Percentiles rank a stretch among this genome's conserved stretches.
Conservation (phyloP, 2,329 filamentous ascomycete genomes). For the Diaporthe helianthi region DNA sequence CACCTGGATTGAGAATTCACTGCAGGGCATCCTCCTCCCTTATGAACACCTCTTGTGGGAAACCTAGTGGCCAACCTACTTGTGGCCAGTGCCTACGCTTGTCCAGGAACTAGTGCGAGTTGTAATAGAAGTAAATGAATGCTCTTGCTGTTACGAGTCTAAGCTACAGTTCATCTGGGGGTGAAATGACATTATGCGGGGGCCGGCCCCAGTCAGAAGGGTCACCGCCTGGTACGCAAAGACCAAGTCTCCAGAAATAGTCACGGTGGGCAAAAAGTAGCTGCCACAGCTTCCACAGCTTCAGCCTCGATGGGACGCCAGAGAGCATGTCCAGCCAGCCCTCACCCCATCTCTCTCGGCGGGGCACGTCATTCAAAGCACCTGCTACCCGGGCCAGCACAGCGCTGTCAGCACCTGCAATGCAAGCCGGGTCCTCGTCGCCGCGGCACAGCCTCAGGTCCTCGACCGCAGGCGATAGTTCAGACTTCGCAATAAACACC, state of each 20-base stretch:
- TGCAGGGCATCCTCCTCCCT: no score
- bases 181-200: slow-evolving; percentile 49
- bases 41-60: no score
- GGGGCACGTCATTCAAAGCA: slow-evolving; percentile 30
- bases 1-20: no score
- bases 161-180: slow-evolving; percentile 48
- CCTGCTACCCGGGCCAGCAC: slow-evolving; percentile 35
- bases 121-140: not conserved
- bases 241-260: slow-evolving; percentile 92
- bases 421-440: slow-evolving; percentile 74
- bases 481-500: slow-evolving; percentile 78
- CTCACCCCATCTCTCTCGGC: slow-evolving; percentile 19
- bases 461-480: slow-evolving; percentile 69
- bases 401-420: slow-evolving; percentile 61
- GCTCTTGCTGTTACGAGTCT: slow-evolving; percentile 3
- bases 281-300: slow-evolving; percentile 95
- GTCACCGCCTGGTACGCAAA: slow-evolving; percentile 85
- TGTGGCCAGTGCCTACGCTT: not conserved
- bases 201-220: slow-evolving; percentile 70
- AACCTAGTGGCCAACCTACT: no score
- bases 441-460: slow-evolving; percentile 79
- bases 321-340: slow-evolving; percentile 55
- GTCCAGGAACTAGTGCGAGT: not conserved
- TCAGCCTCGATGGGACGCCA: slow-evolving; percentile 66
- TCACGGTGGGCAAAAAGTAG: slow-evolving; percentile 92